Conservation (phyloP, 2,329 filamentous ascomycete species). For the Lithohypha guttulata region DNA sequence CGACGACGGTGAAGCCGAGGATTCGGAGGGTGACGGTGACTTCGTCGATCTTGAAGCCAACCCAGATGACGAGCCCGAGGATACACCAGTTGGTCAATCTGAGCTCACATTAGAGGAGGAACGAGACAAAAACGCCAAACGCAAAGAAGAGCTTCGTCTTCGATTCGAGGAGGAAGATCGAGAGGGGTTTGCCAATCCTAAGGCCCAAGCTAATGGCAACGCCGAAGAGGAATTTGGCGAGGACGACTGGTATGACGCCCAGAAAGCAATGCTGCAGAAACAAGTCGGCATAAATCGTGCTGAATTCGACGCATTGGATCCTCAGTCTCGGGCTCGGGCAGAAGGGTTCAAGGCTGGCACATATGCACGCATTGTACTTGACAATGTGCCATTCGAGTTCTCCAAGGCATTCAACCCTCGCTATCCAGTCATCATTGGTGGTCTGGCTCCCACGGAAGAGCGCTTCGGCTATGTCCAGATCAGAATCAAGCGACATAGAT, state of each 20-base stretch:
- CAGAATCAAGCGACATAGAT: constrained; percentile 90
- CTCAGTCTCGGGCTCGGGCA: constrained; percentile 67
- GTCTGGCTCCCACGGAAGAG: constrained; percentile 86
- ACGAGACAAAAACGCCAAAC: constrained; percentile 76
- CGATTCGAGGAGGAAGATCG: constrained; percentile 96
- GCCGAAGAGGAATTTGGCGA: constrained; percentile 84
- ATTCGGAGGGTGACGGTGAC: constrained; percentile 62
- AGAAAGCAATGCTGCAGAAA: constrained; percentile 90
- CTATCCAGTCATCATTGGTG: constrained; percentile 77
- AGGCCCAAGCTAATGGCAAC: constrained; percentile 61
- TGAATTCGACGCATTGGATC: constrained; percentile 81
- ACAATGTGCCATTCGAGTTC: constrained; percentile 85
- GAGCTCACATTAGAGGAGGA: constrained; percentile 64
- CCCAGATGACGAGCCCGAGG: constrained; percentile 54
- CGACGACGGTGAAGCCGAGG: constrained; percentile 34
- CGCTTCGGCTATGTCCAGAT: constrained; percentile 92
- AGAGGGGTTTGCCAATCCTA: constrained; percentile 79
- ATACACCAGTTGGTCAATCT: constrained; percentile 26
- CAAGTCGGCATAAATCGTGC: constrained; percentile 94
- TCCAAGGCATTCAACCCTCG: constrained; percentile 68
- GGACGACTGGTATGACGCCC: constrained; percentile 96
- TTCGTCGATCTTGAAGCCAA: constrained; percentile 80
- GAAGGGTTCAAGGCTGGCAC: constrained; percentile 88
- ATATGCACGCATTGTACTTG: constrained; percentile 82
- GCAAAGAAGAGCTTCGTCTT: constrained; percentile 88